Base-by-base conservation (phyloP, 1,284 basidiomycete species). In the Boletus albobrunnescens region DNA sequence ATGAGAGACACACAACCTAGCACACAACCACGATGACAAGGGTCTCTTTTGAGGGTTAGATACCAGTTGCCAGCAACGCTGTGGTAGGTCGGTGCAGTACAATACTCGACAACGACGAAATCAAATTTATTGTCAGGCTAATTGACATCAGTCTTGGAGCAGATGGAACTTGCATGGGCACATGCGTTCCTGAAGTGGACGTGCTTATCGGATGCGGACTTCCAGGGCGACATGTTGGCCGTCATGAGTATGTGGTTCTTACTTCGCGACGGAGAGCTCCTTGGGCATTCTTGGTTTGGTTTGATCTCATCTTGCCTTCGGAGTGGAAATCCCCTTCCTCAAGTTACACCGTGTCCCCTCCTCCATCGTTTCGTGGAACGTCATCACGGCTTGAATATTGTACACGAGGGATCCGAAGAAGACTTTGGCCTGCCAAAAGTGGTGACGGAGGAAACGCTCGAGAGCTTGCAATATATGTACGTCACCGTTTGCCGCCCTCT, bases 321-420 rank as follows among this genome's bases (percentile, higher is more conserved):
- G n/a, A 85, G 83, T 0, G 91, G 87, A 4, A 72, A 72, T 12
- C 82, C 91, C 0, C 68, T 94, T 16, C 91, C 91, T 0, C 91
- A 94, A 59, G 87, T 94, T 38, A 92, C 90, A 0, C 88, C 91
- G 0, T 87, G 84, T 54, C 91, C 91, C 0, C 72, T 94, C 3
- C 70, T 92, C 0, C 82, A 91, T 57, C 76, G 90, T 8, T 90
- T 90, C 57, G 76, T 83, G 71, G 62, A 72, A 16, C 69, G 75
- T 41, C 72, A 69, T 31, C 78, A 82, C 40, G 84, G 83, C 0
- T 61, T 87, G 24, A 77, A 84, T 39, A 71, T 87, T 19, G 75
- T 85, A 19, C 75, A 81, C 20, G 74, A 79, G 49, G 81, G 84
- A 38, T 74, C 76, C 0, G 83, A 84, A 52, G 82, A 85, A 43